phyloP scores from a whole-genome alignment of 176 grass and related monocot species.

The Bromus sterilis region DNA sequence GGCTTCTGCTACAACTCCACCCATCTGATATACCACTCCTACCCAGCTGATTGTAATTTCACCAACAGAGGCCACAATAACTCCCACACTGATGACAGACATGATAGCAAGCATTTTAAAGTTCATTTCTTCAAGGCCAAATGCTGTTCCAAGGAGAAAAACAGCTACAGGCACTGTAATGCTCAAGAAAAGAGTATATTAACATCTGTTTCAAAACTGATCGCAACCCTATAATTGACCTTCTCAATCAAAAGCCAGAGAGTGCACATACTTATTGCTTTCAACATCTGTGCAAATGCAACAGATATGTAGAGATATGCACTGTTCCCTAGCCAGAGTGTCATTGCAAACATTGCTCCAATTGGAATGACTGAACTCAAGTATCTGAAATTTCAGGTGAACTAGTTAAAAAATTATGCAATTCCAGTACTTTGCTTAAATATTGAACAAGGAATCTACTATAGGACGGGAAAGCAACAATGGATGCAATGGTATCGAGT shows the following conservation, averaged over 20 bases:
- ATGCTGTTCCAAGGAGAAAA: conserved; percentile 84
- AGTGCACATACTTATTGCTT: conserved; percentile 82
- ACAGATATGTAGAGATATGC: conserved; percentile 99
- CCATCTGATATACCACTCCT: conserved; percentile 98
- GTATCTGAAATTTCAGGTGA: conserved; percentile 64
- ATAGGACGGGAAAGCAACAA: neutral
- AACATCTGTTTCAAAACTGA: neutral
- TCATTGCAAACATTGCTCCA: conserved; percentile 99
- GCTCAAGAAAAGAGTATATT: conserved; percentile 4
- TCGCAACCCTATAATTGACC: neutral
- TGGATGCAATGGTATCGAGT: neutral
- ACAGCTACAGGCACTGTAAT: conserved; percentile 95
- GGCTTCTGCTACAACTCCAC: conserved; percentile 86
- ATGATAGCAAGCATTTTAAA: conserved; percentile 93
- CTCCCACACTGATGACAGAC: conserved; percentile 84
- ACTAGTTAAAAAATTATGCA: neutral
- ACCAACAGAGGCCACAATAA: conserved; percentile 92
- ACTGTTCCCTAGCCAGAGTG: conserved; percentile 96
- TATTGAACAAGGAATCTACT: neutral
- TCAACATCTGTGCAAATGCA: conserved; percentile 99
- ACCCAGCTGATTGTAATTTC: conserved; percentile 93
- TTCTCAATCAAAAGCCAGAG: conserved; percentile 3
- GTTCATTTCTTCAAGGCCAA: conserved; percentile 85
- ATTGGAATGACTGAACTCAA: conserved; percentile 92
- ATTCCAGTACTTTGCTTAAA: neutral